Base-by-base conservation (phyloP, 192 early-diverging fungal species). In the Chytriomyces sp. region DNA sequence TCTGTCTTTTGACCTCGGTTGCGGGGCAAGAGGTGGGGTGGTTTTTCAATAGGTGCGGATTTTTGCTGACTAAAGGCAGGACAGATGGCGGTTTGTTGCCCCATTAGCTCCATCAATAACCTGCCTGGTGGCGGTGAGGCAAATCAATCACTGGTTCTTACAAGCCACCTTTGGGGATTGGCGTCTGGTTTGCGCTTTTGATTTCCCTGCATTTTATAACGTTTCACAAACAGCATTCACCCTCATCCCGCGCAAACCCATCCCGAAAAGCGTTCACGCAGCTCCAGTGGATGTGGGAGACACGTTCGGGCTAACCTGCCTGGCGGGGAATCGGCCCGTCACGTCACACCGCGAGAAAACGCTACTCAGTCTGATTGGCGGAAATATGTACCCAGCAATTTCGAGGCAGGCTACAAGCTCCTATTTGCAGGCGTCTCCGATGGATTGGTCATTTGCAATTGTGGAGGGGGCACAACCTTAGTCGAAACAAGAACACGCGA, bases 91-190 rank as follows among this genome's bases (percentile, higher is more conserved):
- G 19, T n/a, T 14, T 57, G 30, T 28, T 57, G 55, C 14, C 53
- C 56, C 14, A 14, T 37, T 12, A 63, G 32, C 19, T 37, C 61
- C 30, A 37, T 63, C 32, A 39, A n/a, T 19, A 63, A 63, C 61
- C 36, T 63, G 32, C 61, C 61, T 10, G 69, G 69, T 40, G 69
- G 69, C 22, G 69, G 69, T 5, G 69, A 71, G 2, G 53, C 25
- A 17, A 71, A 71, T 40, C 53, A 59, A 31, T 7, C 69, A 2
- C 30, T 71, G 1, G 56, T 58, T 5, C 32, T 71, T 55, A 28
- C 69, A 6, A 17, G 37, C n/a, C 38, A 71, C 30, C n/a, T 71
- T n/a, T 39, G 62, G 62, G 37, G 22, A 6, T 10, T 64, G 14
- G 44, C 44, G 0, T 49, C 44, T n/a, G 62, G 39, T 7, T 30